Conservation (phyloP, 345 rosid species). For the Trapa bicornis region DNA sequence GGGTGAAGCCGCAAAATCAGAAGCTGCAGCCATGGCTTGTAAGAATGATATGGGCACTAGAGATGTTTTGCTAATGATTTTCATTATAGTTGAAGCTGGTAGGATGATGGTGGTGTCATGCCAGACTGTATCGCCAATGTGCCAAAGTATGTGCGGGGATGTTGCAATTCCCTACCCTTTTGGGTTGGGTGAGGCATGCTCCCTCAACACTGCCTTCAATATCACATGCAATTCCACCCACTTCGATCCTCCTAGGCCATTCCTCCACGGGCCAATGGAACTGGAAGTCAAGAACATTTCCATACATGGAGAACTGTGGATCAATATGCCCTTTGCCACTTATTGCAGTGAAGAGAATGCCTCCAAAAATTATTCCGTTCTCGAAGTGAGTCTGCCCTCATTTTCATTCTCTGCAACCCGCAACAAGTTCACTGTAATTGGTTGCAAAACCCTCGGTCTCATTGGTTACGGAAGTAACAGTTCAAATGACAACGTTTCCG, state of each 20-base stretch:
- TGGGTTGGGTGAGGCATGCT: background rate
- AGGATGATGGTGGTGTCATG: background rate
- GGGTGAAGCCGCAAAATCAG: background rate
- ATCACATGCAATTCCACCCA: conserved; percentile 3
- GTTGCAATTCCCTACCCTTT: background rate
- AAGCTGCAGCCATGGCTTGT: background rate
- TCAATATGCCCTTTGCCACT: background rate
- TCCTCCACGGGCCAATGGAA: background rate
- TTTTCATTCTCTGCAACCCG: conserved; percentile 2
- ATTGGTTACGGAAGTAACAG: background rate
- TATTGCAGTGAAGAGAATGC: background rate
- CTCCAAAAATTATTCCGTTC: background rate
- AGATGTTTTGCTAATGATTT: background rate
- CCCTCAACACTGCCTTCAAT: background rate
- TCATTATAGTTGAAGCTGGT: background rate
- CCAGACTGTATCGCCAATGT: background rate
- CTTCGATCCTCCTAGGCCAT: background rate
- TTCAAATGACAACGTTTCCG: background rate
- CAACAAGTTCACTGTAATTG: conserved; percentile 26
- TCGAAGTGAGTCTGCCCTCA: background rate
- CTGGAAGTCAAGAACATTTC: background rate
- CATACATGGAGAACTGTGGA: conserved; percentile 1
- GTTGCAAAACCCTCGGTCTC: conserved; percentile 22
- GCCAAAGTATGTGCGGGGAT: background rate
- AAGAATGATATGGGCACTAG: background rate